These are phyloP conservation scores for Ganoderma lingzhi DNA, from an alignment of 1,284 basidiomycete species.

Conservation along the genomic window DNA sequence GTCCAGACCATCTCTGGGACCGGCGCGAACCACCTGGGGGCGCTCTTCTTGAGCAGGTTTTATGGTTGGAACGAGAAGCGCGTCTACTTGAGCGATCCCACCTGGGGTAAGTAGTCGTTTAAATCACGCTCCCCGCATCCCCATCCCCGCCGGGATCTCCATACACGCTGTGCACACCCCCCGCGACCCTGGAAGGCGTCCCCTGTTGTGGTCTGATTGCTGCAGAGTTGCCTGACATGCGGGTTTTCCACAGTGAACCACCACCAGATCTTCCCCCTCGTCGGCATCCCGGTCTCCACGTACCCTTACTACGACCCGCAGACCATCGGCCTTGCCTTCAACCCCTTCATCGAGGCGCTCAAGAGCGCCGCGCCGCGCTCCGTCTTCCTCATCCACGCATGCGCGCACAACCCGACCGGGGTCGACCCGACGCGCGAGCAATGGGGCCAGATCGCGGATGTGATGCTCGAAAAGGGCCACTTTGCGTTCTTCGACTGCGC, in stretches of 20 bases:
- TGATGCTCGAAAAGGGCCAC: conserved; percentile 81
- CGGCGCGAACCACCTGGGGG: conserved; percentile 94
- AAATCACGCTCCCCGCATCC: background rate
- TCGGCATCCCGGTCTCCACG: conserved; percentile 80
- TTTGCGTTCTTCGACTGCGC: conserved; percentile 96
- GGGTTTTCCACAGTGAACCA: conserved; percentile 76
- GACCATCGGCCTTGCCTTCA: conserved; percentile 89
- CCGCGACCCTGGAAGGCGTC: conserved; percentile 8
- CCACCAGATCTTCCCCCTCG: conserved; percentile 87
- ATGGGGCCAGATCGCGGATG: conserved; percentile 84
- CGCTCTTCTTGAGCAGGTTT: conserved; percentile 87
- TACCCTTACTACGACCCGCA: conserved; percentile 94
- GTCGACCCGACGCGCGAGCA: conserved; percentile 93
- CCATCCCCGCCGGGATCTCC: conserved; percentile 2
- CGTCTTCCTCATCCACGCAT: conserved; percentile 91
- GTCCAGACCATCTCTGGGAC: conserved; percentile 96
- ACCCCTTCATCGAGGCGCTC: conserved; percentile 75
- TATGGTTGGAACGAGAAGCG: conserved; percentile 76
- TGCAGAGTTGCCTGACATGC: conserved; percentile 13
- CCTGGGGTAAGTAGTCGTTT: conserved; percentile 77
- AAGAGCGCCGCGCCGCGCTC: conserved; percentile 75
- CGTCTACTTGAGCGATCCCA: conserved; percentile 89
- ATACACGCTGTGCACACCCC: background rate
- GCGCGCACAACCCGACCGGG: conserved; percentile 96
- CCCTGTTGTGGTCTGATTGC: conserved; percentile 20